phyloP scores from a whole-genome alignment of 202 grass and related monocot genomes.

The Saccharum hybrid region DNA sequence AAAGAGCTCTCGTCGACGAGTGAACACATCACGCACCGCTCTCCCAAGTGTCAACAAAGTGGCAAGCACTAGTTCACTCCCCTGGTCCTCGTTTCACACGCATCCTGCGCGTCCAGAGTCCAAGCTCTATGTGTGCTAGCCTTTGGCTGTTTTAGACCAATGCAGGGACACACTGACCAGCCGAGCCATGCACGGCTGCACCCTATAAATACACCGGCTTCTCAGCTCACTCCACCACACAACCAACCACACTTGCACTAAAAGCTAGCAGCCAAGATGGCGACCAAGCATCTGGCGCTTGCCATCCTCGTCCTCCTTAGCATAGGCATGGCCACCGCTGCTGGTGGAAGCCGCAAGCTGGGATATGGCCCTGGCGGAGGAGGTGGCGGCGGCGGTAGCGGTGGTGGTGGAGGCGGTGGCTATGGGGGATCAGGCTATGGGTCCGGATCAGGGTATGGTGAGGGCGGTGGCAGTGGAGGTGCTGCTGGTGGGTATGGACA shows the following conservation, averaged over 20 bases:
- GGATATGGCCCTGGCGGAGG: slow-evolving; percentile 37
- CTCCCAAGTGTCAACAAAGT: slow-evolving; percentile 44
- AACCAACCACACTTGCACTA: slow-evolving; percentile 30
- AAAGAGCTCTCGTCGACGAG: not conserved
- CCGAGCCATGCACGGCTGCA: slow-evolving; percentile 25
- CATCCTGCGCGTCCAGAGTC: slow-evolving; percentile 7
- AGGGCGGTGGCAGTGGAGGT: slow-evolving; percentile 48
- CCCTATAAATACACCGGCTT: slow-evolving; percentile 48
- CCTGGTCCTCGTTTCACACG: slow-evolving; percentile 51
- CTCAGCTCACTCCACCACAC: slow-evolving; percentile 26
- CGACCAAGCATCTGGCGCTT: slow-evolving; percentile 47
- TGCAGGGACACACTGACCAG: slow-evolving; percentile 16
- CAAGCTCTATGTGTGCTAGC: slow-evolving; percentile 28
- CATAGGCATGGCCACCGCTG: slow-evolving; percentile 36
- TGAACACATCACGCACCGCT: slow-evolving; percentile 24
- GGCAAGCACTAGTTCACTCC: slow-evolving; percentile 6
- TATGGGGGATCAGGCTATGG: slow-evolving; percentile 35
- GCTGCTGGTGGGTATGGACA: slow-evolving; percentile 37
- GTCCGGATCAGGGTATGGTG: slow-evolving; percentile 39
- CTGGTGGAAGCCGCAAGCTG: slow-evolving; percentile 24
- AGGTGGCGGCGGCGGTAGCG: slow-evolving; percentile 25
- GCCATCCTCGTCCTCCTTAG: slow-evolving; percentile 53
- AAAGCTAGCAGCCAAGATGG: slow-evolving; percentile 46
- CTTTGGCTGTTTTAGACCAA: slow-evolving; percentile 30
- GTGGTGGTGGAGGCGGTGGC: slow-evolving; percentile 37